Base-by-base conservation (phyloP, 495 filamentous ascomycete genomes). In the Sabuloglossum arenarium region DNA sequence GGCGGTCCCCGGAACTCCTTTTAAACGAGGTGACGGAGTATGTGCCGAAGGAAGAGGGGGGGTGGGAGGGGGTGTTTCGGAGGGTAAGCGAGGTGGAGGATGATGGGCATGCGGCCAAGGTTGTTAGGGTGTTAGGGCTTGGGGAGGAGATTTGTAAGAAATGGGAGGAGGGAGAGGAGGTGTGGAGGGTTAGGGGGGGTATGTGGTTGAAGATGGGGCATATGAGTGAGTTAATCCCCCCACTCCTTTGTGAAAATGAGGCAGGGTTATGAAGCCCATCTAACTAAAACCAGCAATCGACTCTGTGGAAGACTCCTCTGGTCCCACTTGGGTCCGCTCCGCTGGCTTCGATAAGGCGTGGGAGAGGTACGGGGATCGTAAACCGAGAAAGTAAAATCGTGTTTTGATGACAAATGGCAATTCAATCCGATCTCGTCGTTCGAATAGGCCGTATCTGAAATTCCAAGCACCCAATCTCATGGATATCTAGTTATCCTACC, bases 21-120 rank as follows among this genome's bases (percentile, higher is more conserved):
- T 42, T 79, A 0, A 69, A 79, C 9, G 78, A 79, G 50, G 69
- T 88, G 19, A 59, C 60, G 0, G 61, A 66, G 0, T 85, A 88
- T 58, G 61, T 65, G 51, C 72, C 76, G 6, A 70, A 64, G 27
- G 54, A 59, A 5, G 63, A 62, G 1, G 60, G 61, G 5, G 58
- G 59, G 12, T 85, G 79, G 81, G 63, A 69, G 42, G 69, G 72
- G 1, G 64, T 89, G 21, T 73, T 85, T 50, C 61, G 72, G 10
- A 70, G 79, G 5, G 68, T 81, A 10, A 68, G 71, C 37, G 56
- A 58, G 19, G 70, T 78, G 39, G 61, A 71, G 0, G 89, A 94
- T 60, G 86, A 94, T 65, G 87, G 88, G 0, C 88, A 96, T 66
- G 65, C 77, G 25, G 67, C 77, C 52, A 94, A 96, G 66, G 64